These are phyloP conservation scores for Durio zibethinus DNA, from an alignment of 345 rosid genomes.

Conservation along the genomic window DNA sequence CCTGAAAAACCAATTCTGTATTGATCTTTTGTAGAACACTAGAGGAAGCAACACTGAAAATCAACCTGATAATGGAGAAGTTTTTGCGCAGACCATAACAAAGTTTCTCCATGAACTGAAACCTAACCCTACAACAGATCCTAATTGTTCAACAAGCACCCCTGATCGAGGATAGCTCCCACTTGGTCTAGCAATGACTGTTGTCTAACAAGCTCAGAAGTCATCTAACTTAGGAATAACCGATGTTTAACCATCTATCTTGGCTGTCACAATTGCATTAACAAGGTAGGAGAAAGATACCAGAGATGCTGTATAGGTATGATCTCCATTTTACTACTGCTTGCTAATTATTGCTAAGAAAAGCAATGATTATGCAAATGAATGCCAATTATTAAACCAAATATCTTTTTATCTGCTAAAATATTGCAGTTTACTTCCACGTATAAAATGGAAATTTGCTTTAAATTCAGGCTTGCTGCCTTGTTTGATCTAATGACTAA, in stretches of 20 bases:
- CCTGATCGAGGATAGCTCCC: neutral
- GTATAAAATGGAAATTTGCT: neutral
- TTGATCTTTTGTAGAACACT: slow-evolving; percentile 1
- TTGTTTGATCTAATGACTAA: neutral
- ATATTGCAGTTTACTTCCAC: neutral
- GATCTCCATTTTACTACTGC: neutral
- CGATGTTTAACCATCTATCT: neutral
- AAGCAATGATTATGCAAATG: neutral
- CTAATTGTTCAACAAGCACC: slow-evolving; percentile 3
- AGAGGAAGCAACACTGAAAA: slow-evolving; percentile 3
- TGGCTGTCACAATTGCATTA: neutral
- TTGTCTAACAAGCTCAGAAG: neutral
- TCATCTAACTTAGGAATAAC: neutral
- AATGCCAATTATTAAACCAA: neutral
- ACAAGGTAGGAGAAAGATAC: neutral
- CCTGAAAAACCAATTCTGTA: neutral
- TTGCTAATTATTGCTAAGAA: neutral
- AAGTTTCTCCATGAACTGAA: slow-evolving; percentile 20
- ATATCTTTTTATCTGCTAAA: neutral
- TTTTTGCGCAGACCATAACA: slow-evolving; percentile 14
- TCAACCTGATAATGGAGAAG: slow-evolving; percentile 1
- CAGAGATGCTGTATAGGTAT: neutral
- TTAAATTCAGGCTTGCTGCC: neutral
- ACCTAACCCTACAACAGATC: slow-evolving; percentile 14
- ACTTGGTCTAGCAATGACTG: neutral